phyloP scores from a whole-genome alignment of 768 basidiomycete species.

The Psilocybe tampanensis region DNA sequence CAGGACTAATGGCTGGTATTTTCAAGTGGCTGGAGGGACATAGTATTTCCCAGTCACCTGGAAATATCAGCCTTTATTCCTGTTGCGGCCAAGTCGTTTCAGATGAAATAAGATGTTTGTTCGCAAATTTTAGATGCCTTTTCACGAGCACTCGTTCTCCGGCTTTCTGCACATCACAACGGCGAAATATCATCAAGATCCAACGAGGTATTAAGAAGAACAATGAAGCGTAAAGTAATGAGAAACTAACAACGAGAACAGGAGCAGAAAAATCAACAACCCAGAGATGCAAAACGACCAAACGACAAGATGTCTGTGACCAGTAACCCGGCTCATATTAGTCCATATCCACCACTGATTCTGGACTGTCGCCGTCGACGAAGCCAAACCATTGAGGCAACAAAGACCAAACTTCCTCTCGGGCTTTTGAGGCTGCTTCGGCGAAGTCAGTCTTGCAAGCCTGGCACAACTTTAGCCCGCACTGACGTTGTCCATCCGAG shows the following conservation, averaged over 20 bases:
- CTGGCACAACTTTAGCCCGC: conserved; percentile 37
- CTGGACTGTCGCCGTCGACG: conserved; percentile 19
- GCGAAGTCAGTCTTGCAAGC: conserved; percentile 48
- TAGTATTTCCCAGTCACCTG: conserved; percentile 11
- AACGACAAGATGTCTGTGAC: background rate
- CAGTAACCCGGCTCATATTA: conserved; percentile 8
- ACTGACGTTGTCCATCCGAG: conserved; percentile 60
- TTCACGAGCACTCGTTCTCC: no score
- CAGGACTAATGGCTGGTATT: conserved; percentile 18
- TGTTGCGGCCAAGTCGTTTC: conserved; percentile 23
- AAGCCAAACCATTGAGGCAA: conserved; percentile 71
- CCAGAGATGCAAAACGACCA: background rate
- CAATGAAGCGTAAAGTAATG: background rate
- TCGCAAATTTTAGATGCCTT: no score
- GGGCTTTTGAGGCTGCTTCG: conserved; percentile 44
- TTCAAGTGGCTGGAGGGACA: conserved; percentile 12
- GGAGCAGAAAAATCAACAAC: background rate
- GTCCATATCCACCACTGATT: conserved; percentile 21
- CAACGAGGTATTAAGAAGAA: background rate
- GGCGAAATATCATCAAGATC: background rate
- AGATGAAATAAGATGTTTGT: background rate
- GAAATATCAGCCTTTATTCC: conserved; percentile 16
- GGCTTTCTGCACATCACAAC: no score
- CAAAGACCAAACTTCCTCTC: conserved; percentile 62
- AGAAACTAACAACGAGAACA: background rate